phyloP scores from a whole-genome alignment of 257 asterid species.

The Mentha longifolia region DNA sequence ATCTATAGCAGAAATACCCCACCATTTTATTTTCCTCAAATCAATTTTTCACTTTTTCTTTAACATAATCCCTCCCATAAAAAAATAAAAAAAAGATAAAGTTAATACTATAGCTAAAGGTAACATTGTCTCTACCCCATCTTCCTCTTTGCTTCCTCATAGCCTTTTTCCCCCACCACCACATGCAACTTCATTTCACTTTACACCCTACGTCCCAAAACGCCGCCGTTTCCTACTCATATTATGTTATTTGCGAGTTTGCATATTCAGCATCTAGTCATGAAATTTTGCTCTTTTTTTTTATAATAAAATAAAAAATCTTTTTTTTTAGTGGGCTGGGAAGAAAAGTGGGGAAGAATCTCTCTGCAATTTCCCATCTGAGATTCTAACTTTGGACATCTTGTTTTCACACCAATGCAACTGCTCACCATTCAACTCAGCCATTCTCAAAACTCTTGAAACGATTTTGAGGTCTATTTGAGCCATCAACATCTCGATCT shows the following conservation, averaged over 20 bases:
- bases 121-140: slow-evolving; percentile 35
- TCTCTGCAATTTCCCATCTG: slow-evolving; percentile 78
- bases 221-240: no score
- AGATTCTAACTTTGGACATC: slow-evolving; percentile 80
- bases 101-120: slow-evolving; percentile 30
- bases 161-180: slow-evolving; percentile 39
- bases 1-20: slow-evolving; percentile 8
- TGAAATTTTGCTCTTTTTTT: slow-evolving; percentile 2
- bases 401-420: slow-evolving; percentile 92
- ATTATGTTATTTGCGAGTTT: no score
- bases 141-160: slow-evolving; percentile 38
- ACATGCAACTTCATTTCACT: slow-evolving; percentile 30
- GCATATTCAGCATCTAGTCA: slow-evolving; percentile 38
- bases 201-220: background rate
- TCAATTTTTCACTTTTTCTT: background rate
- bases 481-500: slow-evolving; percentile 75
- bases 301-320: no score
- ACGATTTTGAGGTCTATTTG: slow-evolving; percentile 76
- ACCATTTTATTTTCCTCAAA: slow-evolving; percentile 2
- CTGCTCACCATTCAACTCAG: slow-evolving; percentile 66
- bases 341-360: slow-evolving; percentile 91
- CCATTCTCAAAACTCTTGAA: slow-evolving; percentile 82
- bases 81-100: slow-evolving; percentile 26
- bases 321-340: slow-evolving; percentile 62
- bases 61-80: background rate